phyloP scores from a whole-genome alignment of 108 stramenopile species.

The Nitzschia palea region DNA sequence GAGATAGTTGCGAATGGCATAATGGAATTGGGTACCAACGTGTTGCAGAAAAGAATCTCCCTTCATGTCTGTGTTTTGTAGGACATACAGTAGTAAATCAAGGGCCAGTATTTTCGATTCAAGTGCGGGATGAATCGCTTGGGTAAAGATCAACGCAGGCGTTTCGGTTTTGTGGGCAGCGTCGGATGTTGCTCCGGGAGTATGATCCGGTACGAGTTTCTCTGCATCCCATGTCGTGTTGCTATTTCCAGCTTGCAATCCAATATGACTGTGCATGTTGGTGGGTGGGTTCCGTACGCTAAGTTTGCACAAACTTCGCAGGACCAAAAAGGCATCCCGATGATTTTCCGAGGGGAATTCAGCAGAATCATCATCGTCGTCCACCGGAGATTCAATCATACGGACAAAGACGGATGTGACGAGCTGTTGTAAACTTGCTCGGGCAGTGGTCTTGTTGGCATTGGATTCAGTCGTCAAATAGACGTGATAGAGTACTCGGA shows the following conservation, averaged over 20 bases:
- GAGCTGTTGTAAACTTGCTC: conserved; percentile 94
- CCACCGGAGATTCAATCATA: conserved; percentile 47
- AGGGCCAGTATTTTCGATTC: conserved; percentile 91
- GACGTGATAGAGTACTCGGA: conserved; percentile 92
- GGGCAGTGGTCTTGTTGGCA: conserved; percentile 94
- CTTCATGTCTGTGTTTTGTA: conserved; percentile 75
- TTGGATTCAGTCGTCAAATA: conserved; percentile 81
- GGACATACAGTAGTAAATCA: conserved; percentile 89
- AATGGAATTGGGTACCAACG: conserved; percentile 82
- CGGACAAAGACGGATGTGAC: conserved; percentile 87
- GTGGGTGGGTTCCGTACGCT: conserved; percentile 73
- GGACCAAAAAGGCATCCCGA: conserved; percentile 93
- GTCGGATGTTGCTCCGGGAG: not conserved
- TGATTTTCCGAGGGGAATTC: conserved; percentile 88
- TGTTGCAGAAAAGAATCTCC: conserved; percentile 50
- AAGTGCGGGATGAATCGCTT: conserved; percentile 64
- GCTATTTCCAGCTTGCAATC: conserved; percentile 37
- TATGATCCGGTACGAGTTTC: not conserved
- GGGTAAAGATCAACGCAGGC: conserved; percentile 28
- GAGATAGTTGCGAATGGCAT: conserved; percentile 90
- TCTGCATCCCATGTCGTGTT: conserved; percentile 39
- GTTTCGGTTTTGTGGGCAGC: conserved; percentile 1
- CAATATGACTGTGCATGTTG: conserved; percentile 31
- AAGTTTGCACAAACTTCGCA: conserved; percentile 94
- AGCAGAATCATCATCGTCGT: not conserved